These are phyloP conservation scores for Aschersonia sp. DNA, from an alignment of 2,329 filamentous ascomycete species.

Conservation along the genomic window DNA sequence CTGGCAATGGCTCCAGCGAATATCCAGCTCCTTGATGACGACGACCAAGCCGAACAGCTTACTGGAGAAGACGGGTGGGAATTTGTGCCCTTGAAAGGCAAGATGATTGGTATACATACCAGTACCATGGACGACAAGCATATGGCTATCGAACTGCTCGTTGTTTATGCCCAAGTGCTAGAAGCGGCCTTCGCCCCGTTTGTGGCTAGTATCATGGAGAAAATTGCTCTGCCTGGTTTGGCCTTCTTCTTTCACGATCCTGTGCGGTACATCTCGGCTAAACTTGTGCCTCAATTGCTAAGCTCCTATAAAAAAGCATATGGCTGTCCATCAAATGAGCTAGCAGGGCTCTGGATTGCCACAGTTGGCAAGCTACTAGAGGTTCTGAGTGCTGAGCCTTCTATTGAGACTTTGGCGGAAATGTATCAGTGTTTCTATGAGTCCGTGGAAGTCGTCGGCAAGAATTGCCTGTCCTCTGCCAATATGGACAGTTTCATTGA, in stretches of 20 bases:
- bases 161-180: constrained; percentile 94
- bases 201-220: constrained; percentile 86
- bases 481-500: constrained; percentile 85
- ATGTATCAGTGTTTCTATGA: constrained; percentile 99
- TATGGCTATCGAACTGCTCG: constrained; percentile 96
- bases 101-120: constrained; percentile 96
- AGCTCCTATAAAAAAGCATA: constrained; percentile 91
- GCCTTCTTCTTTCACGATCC: constrained; percentile 99
- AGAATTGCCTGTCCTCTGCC: constrained; percentile 60
- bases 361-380: constrained; percentile 87
- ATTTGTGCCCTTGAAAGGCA: constrained; percentile 88
- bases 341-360: constrained; percentile 69
- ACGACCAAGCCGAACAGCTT: constrained; percentile 83
- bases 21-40: constrained; percentile 88
- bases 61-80: constrained; percentile 97
- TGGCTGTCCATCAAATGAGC: constrained; percentile 63
- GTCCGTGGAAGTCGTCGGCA: constrained; percentile 85
- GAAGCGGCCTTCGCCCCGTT: constrained; percentile 86
- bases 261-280: constrained; percentile 86
- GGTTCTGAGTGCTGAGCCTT: constrained; percentile 83
- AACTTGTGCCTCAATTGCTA: constrained; percentile 83
- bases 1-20: constrained; percentile 92
- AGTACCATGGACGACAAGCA: constrained; percentile 97
- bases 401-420: constrained; percentile 89
- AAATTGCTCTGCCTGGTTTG: constrained; percentile 83